Percentiles rank a stretch among this genome's conserved stretches.
Conservation (phyloP, 2,329 filamentous ascomycete genomes). For the Pestalotiopsis sp. region DNA sequence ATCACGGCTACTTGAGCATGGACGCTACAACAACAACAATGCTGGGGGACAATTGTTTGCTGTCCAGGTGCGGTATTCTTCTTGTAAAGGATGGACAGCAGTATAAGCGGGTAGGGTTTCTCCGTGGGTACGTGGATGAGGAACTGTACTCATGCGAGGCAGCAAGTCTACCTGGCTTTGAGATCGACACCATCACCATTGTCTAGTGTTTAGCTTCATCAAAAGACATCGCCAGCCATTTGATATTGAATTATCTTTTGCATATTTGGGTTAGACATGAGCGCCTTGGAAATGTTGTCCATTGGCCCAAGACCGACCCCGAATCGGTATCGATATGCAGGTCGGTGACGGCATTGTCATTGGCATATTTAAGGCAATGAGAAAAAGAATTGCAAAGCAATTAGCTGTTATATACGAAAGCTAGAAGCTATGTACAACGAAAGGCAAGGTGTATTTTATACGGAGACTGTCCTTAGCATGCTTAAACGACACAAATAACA, state of each 20-base stretch:
- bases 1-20: not conserved
- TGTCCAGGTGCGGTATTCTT: not conserved
- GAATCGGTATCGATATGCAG: too few relatives aligned
- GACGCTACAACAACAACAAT: not conserved
- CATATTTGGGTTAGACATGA: too few relatives aligned
- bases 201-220: not conserved
- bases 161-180: not conserved
- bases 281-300: too few relatives aligned
- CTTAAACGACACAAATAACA: too few relatives aligned
- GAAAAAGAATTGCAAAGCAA: too few relatives aligned
- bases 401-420: too few relatives aligned
- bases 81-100: not conserved
- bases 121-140: not conserved
- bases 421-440: too few relatives aligned
- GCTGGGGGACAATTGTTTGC: not conserved
- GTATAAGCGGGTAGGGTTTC: not conserved
- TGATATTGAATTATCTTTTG: not conserved
- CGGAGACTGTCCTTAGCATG: too few relatives aligned
- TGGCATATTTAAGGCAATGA: too few relatives aligned
- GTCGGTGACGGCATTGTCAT: too few relatives aligned
- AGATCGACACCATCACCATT: not conserved
- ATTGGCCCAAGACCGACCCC: too few relatives aligned
- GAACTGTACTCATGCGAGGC: not conserved
- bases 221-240: not conserved
- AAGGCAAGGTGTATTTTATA: too few relatives aligned